These are phyloP conservation scores for Marchantia paleacea DNA, from an alignment of 225 moss, liverwort and hornwort species.

Conservation along the genomic window DNA sequence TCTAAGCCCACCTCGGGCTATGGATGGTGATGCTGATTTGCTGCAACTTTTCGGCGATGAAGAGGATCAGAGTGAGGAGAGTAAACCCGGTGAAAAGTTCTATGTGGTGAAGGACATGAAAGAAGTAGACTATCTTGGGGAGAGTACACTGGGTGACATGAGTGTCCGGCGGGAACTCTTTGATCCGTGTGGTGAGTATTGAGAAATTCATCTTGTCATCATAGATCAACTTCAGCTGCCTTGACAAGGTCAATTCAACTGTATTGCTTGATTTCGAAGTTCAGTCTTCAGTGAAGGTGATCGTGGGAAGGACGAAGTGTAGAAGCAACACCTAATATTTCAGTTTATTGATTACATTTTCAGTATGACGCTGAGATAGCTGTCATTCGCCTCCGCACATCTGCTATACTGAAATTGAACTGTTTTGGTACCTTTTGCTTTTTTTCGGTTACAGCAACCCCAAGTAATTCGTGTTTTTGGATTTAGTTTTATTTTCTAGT, in stretches of 20 bases:
- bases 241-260: background rate
- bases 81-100: slow-evolving; percentile 3
- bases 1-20: slow-evolving; percentile 5
- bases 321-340: background rate
- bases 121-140: slow-evolving; percentile 63
- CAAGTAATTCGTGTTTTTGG: background rate
- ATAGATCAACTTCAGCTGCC: background rate
- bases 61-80: slow-evolving; percentile 4
- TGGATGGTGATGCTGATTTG: slow-evolving; percentile 22
- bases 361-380: background rate
- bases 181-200: slow-evolving; percentile 57
- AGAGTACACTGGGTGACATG: slow-evolving; percentile 79
- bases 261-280: background rate
- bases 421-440: background rate
- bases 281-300: background rate
- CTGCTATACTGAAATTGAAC: background rate
- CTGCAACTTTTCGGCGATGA: slow-evolving; percentile 26
- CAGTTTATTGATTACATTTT: background rate
- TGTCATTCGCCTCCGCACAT: background rate
- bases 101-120: slow-evolving; percentile 23
- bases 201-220: background rate
- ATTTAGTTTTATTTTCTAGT: background rate
- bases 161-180: slow-evolving; percentile 64
- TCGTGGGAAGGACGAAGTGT: background rate
- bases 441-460: background rate